Base-by-base conservation (phyloP, 2,329 filamentous ascomycete species). In the Aspergillus niger region DNA sequence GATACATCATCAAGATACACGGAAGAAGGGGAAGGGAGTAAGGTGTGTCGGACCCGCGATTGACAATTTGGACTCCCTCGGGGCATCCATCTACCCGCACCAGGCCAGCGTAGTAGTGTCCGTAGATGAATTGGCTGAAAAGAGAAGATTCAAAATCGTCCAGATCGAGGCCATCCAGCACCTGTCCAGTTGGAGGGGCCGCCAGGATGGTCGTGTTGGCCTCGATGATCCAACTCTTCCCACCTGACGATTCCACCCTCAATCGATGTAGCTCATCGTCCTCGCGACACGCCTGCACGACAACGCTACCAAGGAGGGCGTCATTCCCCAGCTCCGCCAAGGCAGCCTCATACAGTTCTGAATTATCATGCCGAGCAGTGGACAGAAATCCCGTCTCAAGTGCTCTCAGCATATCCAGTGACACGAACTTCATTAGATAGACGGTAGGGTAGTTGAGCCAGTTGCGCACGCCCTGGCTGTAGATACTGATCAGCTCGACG, bases 311-410 rank as follows among this genome's bases (percentile, higher is more conserved):
- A 58, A 75, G 75, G 8, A 80, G 63, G 1, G 79, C 73, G 28
- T 79, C 76, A 1, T 69, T 57, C 8, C 72, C 73, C 1, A 82
- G 69, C 26, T 73, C 67, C 1, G 57, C 39, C 10, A 70, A 69
- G 13, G 80, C 75, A 4, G 69, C 71, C 47, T 77, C 73, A 59
- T 80, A 82, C 1, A 82, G 58, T 13, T 65, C 64, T 15, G 78
- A 74, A 53, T 77, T 76, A 64, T 80, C 78, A 32, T 72, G 65
- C 1, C 77, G 73, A 2, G 73, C 70, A 17, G 74, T 77, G 4
- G 70, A 67, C 7, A 70, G 60, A 30, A 70, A 67, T 3, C 61
- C 64, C 8, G 68, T 72, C 43, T 71, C 65, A 20, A 80, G 68
- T 2, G 69, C 70, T 15, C 72, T 67, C 1, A 73, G 67, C 62